phyloP scores from a whole-genome alignment of 495 filamentous ascomycete genomes.

The Penicillium canariense region DNA sequence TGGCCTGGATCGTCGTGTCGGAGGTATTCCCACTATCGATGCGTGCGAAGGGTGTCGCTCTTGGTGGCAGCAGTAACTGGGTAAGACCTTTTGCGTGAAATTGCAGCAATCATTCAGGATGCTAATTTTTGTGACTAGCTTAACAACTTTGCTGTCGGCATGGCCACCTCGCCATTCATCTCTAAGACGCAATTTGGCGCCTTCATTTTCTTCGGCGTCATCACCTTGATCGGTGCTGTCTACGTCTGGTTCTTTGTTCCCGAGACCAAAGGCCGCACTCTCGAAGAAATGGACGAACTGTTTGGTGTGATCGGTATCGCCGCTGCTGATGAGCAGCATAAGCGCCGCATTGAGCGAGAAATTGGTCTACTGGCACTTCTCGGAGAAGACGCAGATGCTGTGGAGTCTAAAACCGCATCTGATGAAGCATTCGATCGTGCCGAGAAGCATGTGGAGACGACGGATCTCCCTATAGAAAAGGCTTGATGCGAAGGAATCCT shows the following conservation, averaged over 20 bases:
- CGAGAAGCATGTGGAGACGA: background rate
- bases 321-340: constrained; percentile 1
- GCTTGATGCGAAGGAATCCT: background rate
- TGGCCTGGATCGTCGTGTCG: constrained; percentile 14
- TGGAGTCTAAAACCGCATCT: background rate
- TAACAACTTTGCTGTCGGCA: constrained; percentile 4
- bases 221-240: background rate
- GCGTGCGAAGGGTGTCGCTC: constrained; percentile 4
- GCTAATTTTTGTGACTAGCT: background rate
- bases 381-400: background rate
- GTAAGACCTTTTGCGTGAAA: background rate
- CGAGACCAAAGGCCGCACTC: constrained; percentile 7
- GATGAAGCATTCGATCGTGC: background rate
- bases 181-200: constrained; percentile 5
- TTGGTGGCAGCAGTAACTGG: constrained; percentile 6
- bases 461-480: background rate
- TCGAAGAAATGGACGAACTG: constrained; percentile 15
- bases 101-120: background rate
- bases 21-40: constrained; percentile 12
- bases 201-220: constrained; percentile 10
- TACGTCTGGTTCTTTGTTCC: constrained; percentile 8
- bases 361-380: constrained; percentile 1
- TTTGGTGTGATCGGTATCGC: constrained; percentile 6
- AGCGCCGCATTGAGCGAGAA: constrained; percentile 1
- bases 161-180: constrained; percentile 2